These are phyloP conservation scores for Botrytis fragariae DNA, from an alignment of 2,329 filamentous ascomycete species.

Conservation along the genomic window DNA sequence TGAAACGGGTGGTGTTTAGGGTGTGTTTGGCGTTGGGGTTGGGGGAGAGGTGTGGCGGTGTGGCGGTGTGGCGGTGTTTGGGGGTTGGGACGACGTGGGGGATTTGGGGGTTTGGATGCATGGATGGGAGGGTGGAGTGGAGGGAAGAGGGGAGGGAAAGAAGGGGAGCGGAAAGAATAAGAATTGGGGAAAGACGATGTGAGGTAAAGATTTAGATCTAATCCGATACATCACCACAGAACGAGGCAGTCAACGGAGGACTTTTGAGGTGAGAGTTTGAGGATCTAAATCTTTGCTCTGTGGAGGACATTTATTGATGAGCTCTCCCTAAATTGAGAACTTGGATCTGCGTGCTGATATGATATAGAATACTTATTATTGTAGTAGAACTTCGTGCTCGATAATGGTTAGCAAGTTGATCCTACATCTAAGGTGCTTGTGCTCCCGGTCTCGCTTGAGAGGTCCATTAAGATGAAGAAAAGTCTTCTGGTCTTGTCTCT, in stretches of 20 bases:
- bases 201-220: not conserved
- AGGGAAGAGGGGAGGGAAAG: no score
- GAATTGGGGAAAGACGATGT: no score
- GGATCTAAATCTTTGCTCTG: not conserved
- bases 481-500: not conserved
- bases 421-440: rapidly evolving
- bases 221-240: not conserved
- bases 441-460: not conserved
- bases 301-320: not conserved
- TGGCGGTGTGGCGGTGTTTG: not conserved
- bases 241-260: not conserved
- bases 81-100: not conserved
- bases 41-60: not conserved
- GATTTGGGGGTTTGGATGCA: not conserved
- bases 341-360: not conserved
- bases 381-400: not conserved
- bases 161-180: no score
- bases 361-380: no score
- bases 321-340: rapidly evolving
- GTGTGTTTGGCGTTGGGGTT: not conserved
- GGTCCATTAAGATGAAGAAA: no score
- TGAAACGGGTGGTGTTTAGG: not conserved
- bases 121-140: not conserved
- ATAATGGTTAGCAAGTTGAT: not conserved
- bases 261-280: rapidly evolving